These are phyloP conservation scores for Geranium brycei DNA, from an alignment of 345 rosid genomes.

Conservation along the genomic window DNA sequence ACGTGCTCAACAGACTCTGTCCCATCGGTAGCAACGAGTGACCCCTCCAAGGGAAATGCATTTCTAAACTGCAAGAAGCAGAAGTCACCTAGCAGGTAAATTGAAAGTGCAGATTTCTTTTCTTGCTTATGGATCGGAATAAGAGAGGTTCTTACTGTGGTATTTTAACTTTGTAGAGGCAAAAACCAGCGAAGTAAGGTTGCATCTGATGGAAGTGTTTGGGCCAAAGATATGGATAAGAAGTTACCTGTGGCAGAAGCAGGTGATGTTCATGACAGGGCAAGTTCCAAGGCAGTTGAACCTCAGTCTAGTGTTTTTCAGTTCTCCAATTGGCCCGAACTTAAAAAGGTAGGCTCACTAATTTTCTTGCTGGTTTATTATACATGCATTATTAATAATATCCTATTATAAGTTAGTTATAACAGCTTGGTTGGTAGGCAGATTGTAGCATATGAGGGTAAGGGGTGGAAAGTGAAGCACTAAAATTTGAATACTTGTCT, in stretches of 20 bases:
- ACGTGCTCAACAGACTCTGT: conserved; percentile 76
- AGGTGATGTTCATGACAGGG: conserved; percentile 29
- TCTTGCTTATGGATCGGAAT: background rate
- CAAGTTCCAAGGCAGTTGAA: conserved; percentile 31
- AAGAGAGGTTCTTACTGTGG: conserved; percentile 7
- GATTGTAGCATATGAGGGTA: too few relatives aligned
- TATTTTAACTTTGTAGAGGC: conserved; percentile 26
- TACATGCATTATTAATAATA: too few relatives aligned
- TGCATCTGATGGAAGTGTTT: conserved; percentile 26
- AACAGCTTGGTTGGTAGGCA: too few relatives aligned
- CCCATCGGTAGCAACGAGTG: conserved; percentile 48
- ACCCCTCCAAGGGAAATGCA: conserved; percentile 38
- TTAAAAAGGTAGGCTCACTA: conserved; percentile 38
- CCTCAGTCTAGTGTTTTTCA: conserved; percentile 30
- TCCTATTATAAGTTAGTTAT: too few relatives aligned
- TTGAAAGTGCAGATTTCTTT: background rate
- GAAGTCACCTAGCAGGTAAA: conserved; percentile 47
- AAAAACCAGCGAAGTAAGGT: conserved; percentile 37
- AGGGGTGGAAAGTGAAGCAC: too few relatives aligned
- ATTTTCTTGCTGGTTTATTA: background rate
- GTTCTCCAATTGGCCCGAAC: conserved; percentile 25
- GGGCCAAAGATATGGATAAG: conserved; percentile 33
- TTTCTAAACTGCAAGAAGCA: conserved; percentile 30
- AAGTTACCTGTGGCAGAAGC: conserved; percentile 27
- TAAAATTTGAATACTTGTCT: too few relatives aligned